Conservation (phyloP, 371 early-diverging fungal genomes). For the Rhizopus stolonifer region DNA sequence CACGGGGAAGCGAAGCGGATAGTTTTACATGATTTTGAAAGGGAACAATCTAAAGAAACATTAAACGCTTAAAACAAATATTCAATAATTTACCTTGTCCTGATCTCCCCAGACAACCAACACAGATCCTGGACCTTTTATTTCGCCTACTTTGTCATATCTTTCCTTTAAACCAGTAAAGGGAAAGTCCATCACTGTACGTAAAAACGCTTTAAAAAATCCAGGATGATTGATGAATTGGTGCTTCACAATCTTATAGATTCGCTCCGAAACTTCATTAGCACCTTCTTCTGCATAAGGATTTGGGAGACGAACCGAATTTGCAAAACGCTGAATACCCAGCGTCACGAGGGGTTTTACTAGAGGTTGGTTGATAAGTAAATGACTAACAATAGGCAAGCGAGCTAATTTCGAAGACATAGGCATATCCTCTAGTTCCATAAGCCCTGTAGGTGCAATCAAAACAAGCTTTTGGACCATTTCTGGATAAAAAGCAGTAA, state of each 20-base stretch:
- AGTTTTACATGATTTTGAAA: conserved; percentile 23
- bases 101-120: conserved; percentile 49
- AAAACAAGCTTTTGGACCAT: conserved; percentile 49
- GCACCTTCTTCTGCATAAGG: conserved; percentile 5
- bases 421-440: conserved; percentile 34
- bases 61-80: not conserved
- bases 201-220: conserved; percentile 42
- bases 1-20: conserved; percentile 25
- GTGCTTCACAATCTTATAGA: conserved; percentile 16
- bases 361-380: conserved; percentile 19
- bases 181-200: conserved; percentile 42
- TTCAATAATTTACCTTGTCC: conserved; percentile 32
- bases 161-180: conserved; percentile 31
- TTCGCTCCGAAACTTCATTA: not conserved
- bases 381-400: conserved; percentile 8
- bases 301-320: not conserved
- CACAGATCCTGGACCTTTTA: conserved; percentile 16
- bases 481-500: conserved; percentile 51
- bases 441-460: conserved; percentile 57
- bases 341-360: conserved; percentile 12
- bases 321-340: not conserved
- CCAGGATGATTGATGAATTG: conserved; percentile 51
- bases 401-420: conserved; percentile 24
- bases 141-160: conserved; percentile 34
- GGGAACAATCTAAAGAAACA: conserved; percentile 34